These are phyloP conservation scores for Rhodomyrtus psidioides DNA, from an alignment of 441 rosid genomes.

Conservation along the genomic window DNA sequence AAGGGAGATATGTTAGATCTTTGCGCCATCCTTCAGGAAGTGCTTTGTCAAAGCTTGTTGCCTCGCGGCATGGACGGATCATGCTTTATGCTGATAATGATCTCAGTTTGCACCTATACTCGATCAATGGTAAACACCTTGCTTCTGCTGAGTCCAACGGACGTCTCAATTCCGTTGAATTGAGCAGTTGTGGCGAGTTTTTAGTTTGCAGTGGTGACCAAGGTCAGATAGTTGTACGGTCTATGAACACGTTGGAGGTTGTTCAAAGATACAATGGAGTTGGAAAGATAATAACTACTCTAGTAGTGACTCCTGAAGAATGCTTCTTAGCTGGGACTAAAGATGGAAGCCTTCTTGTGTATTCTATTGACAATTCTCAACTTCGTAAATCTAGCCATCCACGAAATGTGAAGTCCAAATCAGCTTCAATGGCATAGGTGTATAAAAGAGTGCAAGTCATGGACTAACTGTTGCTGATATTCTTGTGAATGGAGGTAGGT, in stretches of 20 bases:
- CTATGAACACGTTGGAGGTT: constrained; percentile 87
- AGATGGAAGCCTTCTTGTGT: constrained; percentile 92
- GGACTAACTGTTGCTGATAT: background rate
- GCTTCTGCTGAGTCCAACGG: constrained; percentile 95
- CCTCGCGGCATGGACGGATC: constrained; percentile 78
- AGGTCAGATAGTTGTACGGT: constrained; percentile 85
- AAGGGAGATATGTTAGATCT: constrained; percentile 93
- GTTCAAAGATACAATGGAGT: constrained; percentile 69
- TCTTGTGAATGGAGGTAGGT: background rate
- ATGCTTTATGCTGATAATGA: constrained; percentile 86
- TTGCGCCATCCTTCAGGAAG: constrained; percentile 80
- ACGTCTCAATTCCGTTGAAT: constrained; percentile 87
- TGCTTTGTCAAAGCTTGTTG: constrained; percentile 83
- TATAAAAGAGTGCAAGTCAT: constrained; percentile 3
- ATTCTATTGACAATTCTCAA: constrained; percentile 85
- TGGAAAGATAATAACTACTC: constrained; percentile 79
- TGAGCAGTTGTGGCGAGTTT: constrained; percentile 84
- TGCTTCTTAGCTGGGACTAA: constrained; percentile 96
- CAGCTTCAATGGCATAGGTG: constrained; percentile 25
- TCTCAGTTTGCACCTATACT: constrained; percentile 86
- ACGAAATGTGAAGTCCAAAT: constrained; percentile 45
- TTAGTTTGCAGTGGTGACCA: constrained; percentile 97
- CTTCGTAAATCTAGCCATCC: constrained; percentile 44
- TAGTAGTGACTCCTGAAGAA: constrained; percentile 83
- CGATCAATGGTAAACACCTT: constrained; percentile 91